Conservation (phyloP, 768 basidiomycete species). For the Kwoniella sp. region DNA sequence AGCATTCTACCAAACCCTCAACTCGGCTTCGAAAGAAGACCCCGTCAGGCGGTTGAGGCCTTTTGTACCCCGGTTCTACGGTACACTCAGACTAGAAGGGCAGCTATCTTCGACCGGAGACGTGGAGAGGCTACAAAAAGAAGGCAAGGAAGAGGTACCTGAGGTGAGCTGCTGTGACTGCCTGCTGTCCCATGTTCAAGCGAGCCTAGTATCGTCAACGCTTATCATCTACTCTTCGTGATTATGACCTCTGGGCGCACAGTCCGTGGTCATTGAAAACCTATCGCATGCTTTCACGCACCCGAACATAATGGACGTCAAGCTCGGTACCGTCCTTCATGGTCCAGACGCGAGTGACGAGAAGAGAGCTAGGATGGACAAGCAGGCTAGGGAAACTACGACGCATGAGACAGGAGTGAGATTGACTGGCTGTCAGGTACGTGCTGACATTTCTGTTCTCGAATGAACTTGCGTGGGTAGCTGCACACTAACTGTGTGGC, state of each 20-base stretch:
- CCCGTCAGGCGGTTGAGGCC: slow-evolving; percentile 48
- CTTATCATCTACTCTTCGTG: not conserved
- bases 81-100: slow-evolving; percentile 75
- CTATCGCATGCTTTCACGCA: slow-evolving; percentile 70
- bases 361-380: slow-evolving; percentile 77
- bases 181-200: slow-evolving; percentile 9
- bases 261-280: slow-evolving; percentile 86
- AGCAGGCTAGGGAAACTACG: slow-evolving; percentile 71
- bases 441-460: slow-evolving; percentile 36
- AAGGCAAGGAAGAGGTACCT: slow-evolving; percentile 28
- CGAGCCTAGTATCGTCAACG: not conserved
- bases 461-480: no score
- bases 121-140: slow-evolving; percentile 18
- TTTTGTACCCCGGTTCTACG: slow-evolving; percentile 76
- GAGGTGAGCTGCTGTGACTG: slow-evolving; percentile 34
- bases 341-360: slow-evolving; percentile 67
- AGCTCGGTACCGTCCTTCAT: slow-evolving; percentile 88
- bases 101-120: slow-evolving; percentile 55
- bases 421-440: slow-evolving; percentile 87
- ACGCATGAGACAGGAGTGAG: slow-evolving; percentile 74
- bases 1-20: slow-evolving; percentile 54
- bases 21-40: slow-evolving; percentile 22
- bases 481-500: not conserved
- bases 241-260: slow-evolving; percentile 33
- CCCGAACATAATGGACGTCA: slow-evolving; percentile 88